Evolutionary conservation across 1,284 basidiomycete genomes (phyloP).

Genomic region (Rugosomyces carneus): DNA sequence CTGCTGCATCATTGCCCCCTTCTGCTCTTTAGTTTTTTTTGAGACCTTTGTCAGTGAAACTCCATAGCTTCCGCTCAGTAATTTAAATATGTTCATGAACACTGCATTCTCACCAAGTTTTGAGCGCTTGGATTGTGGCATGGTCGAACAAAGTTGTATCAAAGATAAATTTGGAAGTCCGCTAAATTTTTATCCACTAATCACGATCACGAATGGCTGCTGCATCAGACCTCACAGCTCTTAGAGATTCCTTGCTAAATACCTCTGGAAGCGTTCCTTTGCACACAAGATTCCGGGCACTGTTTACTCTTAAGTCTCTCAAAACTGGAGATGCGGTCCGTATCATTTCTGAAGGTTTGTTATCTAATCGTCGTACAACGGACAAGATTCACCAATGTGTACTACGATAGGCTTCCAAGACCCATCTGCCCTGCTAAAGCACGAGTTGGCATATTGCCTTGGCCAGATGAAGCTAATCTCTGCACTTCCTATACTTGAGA

Average conservation of each 20-base stretch:
- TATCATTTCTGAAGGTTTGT: constrained; percentile 80
- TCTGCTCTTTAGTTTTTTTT: constrained; percentile 81
- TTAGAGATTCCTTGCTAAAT: constrained; percentile 76
- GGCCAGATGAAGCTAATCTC: constrained; percentile 80
- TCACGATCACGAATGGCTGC: constrained; percentile 23
- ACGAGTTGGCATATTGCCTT: constrained; percentile 96
- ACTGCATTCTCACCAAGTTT: constrained; percentile 60
- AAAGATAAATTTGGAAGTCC: constrained; percentile 24
- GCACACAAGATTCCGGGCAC: constrained; percentile 85
- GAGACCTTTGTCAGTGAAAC: constrained; percentile 75
- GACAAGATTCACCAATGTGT: constrained; percentile 1
- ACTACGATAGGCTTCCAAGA: constrained; percentile 69
- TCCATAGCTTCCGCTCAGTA: constrained; percentile 24
- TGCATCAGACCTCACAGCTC: constrained; percentile 41
- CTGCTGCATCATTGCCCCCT: constrained; percentile 78
- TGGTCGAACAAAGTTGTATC: constrained; percentile 27
- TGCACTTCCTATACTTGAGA: constrained; percentile 78
- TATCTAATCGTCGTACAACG: constrained; percentile 6
- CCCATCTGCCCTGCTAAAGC: constrained; percentile 88
- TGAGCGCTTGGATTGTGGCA: constrained; percentile 86
- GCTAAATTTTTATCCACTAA: constrained; percentile 25
- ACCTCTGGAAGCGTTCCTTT: constrained; percentile 67
- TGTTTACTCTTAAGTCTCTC: constrained; percentile 92
- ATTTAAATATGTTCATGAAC: constrained; percentile 7
- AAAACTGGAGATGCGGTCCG: constrained; percentile 75